Evolutionary conservation across 148 eudicot species (phyloP).

Genomic region (Spergularia marina): DNA sequence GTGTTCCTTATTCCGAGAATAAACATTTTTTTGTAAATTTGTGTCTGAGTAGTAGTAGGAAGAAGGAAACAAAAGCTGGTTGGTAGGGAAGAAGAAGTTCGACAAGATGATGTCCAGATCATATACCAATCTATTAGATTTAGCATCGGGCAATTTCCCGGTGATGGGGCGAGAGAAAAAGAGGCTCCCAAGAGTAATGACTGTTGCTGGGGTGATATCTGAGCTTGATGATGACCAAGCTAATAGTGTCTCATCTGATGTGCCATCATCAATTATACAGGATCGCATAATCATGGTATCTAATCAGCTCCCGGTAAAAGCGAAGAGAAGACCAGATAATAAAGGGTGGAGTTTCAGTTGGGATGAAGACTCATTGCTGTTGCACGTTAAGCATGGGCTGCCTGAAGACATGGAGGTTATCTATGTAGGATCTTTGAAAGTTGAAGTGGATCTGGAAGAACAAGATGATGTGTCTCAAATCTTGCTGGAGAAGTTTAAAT

Average conservation of each 20-base stretch:
- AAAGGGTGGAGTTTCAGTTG: constrained; percentile 43
- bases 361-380: constrained; percentile 39
- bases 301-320: constrained; percentile 36
- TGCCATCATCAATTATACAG: constrained; percentile 32
- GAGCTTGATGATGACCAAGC: constrained; percentile 40
- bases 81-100: neutral
- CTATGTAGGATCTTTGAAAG: constrained; percentile 39
- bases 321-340: constrained; percentile 31
- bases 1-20: neutral
- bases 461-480: constrained; percentile 42
- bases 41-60: neutral
- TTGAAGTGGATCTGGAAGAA: constrained; percentile 33
- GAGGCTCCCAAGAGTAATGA: constrained; percentile 41
- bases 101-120: constrained; percentile 40
- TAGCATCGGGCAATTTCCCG: constrained; percentile 33
- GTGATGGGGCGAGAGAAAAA: constrained; percentile 32
- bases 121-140: constrained; percentile 41
- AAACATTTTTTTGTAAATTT: neutral
- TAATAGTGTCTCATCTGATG: constrained; percentile 37
- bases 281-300: constrained; percentile 41
- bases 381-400: constrained; percentile 38
- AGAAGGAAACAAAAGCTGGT: neutral
- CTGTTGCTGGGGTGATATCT: constrained; percentile 40
- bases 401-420: constrained; percentile 44
- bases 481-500: constrained; percentile 37